phyloP scores from a whole-genome alignment of 2,329 filamentous ascomycete species.

The Atkinsonella texensis region DNA sequence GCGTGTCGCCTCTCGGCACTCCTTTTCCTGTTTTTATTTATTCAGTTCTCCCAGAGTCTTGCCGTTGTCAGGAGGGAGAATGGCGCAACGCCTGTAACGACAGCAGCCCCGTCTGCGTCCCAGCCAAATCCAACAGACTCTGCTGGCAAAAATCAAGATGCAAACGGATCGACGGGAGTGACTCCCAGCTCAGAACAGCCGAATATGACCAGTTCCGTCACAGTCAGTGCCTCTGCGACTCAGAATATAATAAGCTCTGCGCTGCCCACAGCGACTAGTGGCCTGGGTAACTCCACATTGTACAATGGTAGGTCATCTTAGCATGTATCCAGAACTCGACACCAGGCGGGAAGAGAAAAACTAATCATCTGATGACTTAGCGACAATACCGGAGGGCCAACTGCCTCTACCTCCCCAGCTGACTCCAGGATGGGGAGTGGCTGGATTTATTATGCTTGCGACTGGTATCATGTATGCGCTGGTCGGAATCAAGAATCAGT shows the following conservation, averaged over 20 bases:
- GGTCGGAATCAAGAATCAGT: conserved; percentile 71
- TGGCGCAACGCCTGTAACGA: conserved; percentile 5
- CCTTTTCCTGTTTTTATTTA: conserved; percentile 25
- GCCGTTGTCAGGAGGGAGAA: conserved; percentile 23
- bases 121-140: conserved; percentile 1
- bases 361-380: conserved; percentile 17
- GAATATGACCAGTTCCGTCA: neutral
- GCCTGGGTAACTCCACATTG: conserved; percentile 18
- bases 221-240: conserved; percentile 1
- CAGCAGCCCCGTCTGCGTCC: neutral
- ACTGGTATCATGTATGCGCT: conserved; percentile 61
- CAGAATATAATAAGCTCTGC: neutral
- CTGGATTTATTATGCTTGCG: conserved; percentile 62
- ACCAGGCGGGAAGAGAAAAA: neutral
- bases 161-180: neutral
- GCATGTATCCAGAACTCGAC: neutral
- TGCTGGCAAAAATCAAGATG: neutral
- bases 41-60: conserved; percentile 26
- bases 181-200: neutral
- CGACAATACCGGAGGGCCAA: conserved; percentile 33
- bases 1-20: conserved; percentile 24
- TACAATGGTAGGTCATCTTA: conserved; percentile 20
- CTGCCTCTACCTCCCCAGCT: conserved; percentile 64
- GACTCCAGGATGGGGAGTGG: conserved; percentile 71
- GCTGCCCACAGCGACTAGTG: conserved; percentile 6